Conservation (phyloP, 768 basidiomycete species). For the Amanita phalloides region DNA sequence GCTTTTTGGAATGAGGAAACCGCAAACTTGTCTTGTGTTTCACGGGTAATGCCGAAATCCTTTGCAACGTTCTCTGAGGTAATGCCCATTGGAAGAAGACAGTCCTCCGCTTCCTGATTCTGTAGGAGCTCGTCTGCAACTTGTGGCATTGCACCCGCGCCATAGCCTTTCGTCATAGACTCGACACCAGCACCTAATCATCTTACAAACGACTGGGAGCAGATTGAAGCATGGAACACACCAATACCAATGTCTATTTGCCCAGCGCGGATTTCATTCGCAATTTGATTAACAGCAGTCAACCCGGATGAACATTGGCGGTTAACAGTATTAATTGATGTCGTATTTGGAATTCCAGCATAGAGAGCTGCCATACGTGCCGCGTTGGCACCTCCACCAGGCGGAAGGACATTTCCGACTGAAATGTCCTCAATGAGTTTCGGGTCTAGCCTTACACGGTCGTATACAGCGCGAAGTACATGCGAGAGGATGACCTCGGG, state of each 20-base stretch:
- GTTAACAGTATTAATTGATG: constrained; percentile 75
- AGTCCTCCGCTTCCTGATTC: constrained; percentile 67
- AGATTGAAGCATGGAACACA: constrained; percentile 19
- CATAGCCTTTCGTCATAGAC: constrained; percentile 79
- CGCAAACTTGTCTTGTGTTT: constrained; percentile 76
- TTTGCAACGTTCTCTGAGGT: constrained; percentile 89
- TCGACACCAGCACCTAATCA: constrained; percentile 72
- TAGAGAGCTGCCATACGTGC: constrained; percentile 84
- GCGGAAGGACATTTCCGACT: constrained; percentile 83
- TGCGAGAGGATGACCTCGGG: constrained; percentile 75
- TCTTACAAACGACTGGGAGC: constrained; percentile 1
- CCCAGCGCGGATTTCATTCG: constrained; percentile 65
- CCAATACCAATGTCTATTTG: constrained; percentile 90
- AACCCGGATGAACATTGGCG: constrained; percentile 87
- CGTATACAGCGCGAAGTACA: constrained; percentile 66
- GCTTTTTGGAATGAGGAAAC: constrained; percentile 82
- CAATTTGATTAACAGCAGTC: constrained; percentile 72
- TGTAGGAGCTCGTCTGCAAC: constrained; percentile 55
- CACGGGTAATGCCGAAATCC: constrained; percentile 65
- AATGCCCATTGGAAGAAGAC: constrained; percentile 83
- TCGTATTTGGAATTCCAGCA: constrained; percentile 73
- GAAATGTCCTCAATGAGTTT: constrained; percentile 74
- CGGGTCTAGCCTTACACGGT: constrained; percentile 62
- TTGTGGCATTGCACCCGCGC: constrained; percentile 42
- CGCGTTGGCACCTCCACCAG: constrained; percentile 70